phyloP scores from a whole-genome alignment of 2,329 filamentous ascomycete species.

The Scytalidium sp. region DNA sequence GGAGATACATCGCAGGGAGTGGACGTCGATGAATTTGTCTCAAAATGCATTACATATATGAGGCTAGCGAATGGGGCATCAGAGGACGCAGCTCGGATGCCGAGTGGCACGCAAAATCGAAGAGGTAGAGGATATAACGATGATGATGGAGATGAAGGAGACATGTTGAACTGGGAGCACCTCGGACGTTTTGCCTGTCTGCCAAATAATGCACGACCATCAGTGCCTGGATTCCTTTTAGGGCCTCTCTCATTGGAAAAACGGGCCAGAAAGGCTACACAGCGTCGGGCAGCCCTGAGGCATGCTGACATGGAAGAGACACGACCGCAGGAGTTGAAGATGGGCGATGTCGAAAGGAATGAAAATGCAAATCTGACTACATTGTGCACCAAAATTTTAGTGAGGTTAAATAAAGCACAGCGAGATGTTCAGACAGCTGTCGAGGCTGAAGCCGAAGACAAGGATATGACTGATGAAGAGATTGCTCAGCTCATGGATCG shows the following conservation, averaged over 20 bases:
- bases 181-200: slow-evolving; percentile 77
- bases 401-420: slow-evolving; percentile 52
- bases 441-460: slow-evolving; percentile 37
- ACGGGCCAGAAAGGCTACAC: slow-evolving; percentile 66
- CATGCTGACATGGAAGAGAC: slow-evolving; percentile 67
- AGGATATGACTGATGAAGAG: slow-evolving; percentile 43
- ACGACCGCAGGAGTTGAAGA: slow-evolving; percentile 73
- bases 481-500: slow-evolving; percentile 56
- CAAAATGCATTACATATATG: slow-evolving; percentile 89
- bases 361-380: slow-evolving; percentile 77
- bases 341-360: slow-evolving; percentile 68
- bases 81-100: slow-evolving; percentile 47
- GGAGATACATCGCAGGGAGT: slow-evolving; percentile 73
- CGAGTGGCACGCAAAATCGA: slow-evolving; percentile 37
- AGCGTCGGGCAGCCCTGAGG: slow-evolving; percentile 65
- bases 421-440: slow-evolving; percentile 45
- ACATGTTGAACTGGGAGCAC: slow-evolving; percentile 82
- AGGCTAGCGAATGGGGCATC: slow-evolving; percentile 57
- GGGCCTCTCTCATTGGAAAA: slow-evolving; percentile 89
- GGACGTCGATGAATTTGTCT: slow-evolving; percentile 88
- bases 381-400: slow-evolving; percentile 73
- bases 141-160: slow-evolving; percentile 66
- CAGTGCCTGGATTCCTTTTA: slow-evolving; percentile 78
- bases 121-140: slow-evolving; percentile 35
- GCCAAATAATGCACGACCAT: slow-evolving; percentile 69